Percentiles rank a stretch among this genome's conserved stretches.
phyloP scores from a whole-genome alignment of 176 grass and related monocot genomes.

The Cocos nucifera region DNA sequence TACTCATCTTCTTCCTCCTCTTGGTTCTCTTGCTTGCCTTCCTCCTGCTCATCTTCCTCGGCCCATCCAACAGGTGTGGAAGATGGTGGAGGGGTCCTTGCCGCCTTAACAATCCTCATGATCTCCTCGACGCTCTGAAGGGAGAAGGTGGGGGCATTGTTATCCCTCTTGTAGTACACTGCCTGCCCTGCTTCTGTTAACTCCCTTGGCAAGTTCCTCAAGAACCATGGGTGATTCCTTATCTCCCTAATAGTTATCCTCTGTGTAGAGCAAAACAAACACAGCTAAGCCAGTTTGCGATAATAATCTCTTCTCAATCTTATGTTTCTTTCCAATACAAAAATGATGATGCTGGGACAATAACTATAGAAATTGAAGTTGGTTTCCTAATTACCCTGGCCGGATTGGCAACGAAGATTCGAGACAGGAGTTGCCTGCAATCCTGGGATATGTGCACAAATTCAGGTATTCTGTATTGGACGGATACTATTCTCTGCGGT shows the following conservation, averaged over 20 bases:
- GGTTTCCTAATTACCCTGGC: conserved; percentile 32
- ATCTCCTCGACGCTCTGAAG: conserved; percentile 70
- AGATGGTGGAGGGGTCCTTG: conserved; percentile 36
- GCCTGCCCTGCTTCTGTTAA: conserved; percentile 59
- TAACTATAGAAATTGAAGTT: too few species aligned
- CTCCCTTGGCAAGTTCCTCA: conserved; percentile 85
- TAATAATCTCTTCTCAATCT: too few species aligned
- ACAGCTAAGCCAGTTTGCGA: too few species aligned
- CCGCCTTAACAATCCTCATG: conserved; percentile 68
- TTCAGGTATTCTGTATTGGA: conserved; percentile 74
- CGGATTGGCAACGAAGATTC: conserved; percentile 68
- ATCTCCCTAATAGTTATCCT: conserved; percentile 88
- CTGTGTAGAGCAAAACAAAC: conserved; percentile 20
- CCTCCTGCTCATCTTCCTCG: conserved; percentile 67
- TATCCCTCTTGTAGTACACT: conserved; percentile 72
- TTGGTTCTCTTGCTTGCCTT: conserved; percentile 29
- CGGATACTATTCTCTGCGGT: conserved; percentile 78
- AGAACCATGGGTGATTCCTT: conserved; percentile 81
- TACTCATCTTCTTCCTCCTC: conserved; percentile 65
- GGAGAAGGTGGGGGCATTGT: conserved; percentile 43
- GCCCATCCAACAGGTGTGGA: conserved; percentile 36
- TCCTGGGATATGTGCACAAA: conserved; percentile 81
- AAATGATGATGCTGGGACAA: too few species aligned
- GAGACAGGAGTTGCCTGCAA: conserved; percentile 57
- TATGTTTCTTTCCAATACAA: too few species aligned